These are phyloP conservation scores for Leucaena leucocephala DNA, from an alignment of 306 rosid genomes.

Conservation along the genomic window DNA sequence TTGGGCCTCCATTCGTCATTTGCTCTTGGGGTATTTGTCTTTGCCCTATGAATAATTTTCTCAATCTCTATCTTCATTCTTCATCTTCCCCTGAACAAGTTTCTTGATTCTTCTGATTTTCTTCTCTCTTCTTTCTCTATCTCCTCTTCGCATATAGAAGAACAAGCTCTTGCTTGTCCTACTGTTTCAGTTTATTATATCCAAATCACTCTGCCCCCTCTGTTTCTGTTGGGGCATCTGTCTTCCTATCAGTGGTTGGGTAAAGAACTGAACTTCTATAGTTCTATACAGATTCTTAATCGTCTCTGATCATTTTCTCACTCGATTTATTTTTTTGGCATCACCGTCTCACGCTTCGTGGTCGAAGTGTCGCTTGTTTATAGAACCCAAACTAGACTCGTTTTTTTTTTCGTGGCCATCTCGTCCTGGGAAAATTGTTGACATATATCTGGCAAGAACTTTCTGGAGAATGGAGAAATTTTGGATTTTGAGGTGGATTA, in stretches of 20 bases:
- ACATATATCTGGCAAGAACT: neutral
- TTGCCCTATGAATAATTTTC: neutral
- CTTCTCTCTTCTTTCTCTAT: neutral
- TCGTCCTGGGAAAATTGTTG: neutral
- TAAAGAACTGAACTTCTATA: neutral
- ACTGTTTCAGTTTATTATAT: neutral
- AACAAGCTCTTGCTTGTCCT: neutral
- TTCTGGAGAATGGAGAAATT: constrained; percentile 35
- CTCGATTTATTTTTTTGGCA: too few species aligned
- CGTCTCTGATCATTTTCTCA: neutral
- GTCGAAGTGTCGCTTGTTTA: neutral
- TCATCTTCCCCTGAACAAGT: neutral
- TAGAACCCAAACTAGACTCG: constrained; percentile 23
- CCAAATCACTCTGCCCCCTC: neutral
- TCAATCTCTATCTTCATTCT: constrained; percentile 2
- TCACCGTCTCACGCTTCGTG: too few species aligned
- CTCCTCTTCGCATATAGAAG: neutral
- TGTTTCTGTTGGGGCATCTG: neutral
- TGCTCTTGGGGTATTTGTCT: neutral
- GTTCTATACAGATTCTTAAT: neutral
- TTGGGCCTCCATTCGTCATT: neutral
- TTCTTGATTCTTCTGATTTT: constrained; percentile 22
- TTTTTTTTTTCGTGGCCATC: neutral
- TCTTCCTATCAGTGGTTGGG: neutral
- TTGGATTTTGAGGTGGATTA: constrained; percentile 47